Percentiles rank a stretch among this genome's conserved stretches.
Evolutionary conservation across 345 rosid genomes (phyloP).

Genomic region (Euphorbia lathyris): DNA sequence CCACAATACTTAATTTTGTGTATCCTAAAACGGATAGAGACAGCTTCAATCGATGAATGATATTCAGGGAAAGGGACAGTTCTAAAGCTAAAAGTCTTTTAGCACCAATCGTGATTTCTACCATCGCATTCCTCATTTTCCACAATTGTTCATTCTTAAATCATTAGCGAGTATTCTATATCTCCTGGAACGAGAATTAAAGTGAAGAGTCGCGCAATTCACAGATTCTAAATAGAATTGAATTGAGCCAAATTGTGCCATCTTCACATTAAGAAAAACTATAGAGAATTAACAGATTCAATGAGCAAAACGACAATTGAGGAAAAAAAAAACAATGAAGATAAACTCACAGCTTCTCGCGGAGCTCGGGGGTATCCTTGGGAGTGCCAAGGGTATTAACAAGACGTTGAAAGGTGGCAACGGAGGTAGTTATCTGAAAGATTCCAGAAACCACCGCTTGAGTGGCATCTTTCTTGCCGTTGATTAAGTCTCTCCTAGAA

Average conservation of each 20-base stretch:
- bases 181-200: neutral
- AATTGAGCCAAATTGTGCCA: neutral
- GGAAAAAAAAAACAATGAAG: neutral
- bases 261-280: neutral
- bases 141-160: neutral
- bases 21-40: neutral
- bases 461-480: conserved; percentile 68
- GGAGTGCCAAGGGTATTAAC: conserved; percentile 97
- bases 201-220: neutral
- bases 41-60: neutral
- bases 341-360: conserved; percentile 80
- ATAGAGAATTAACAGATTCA: neutral
- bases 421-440: conserved; percentile 98
- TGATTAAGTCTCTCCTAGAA: conserved; percentile 45
- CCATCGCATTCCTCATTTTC: neutral
- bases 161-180: neutral
- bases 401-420: conserved; percentile 86
- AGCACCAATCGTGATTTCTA: neutral
- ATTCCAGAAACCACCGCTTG: conserved; percentile 93
- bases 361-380: conserved; percentile 90
- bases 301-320: neutral
- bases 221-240: neutral
- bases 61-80: neutral
- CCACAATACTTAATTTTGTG: neutral
- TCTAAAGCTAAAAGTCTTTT: no score